A percentile compares a stretch with the other conserved stretches of the same genome.
phyloP scores from a whole-genome alignment of 305 asterid species.

The Petunia hybrid region DNA sequence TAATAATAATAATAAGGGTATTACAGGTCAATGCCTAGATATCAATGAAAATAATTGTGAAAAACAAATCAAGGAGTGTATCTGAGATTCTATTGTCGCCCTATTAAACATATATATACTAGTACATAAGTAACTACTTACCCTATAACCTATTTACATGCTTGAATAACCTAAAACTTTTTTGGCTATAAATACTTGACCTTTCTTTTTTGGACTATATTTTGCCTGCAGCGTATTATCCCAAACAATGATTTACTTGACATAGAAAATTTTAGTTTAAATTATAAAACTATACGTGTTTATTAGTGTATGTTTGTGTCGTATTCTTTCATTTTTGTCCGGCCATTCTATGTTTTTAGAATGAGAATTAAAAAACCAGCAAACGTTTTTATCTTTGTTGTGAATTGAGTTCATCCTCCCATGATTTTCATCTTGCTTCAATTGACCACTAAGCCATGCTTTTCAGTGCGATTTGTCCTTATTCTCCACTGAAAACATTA shows the following conservation, averaged over 20 bases:
- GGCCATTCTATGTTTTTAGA: too few species aligned
- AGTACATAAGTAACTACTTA: not conserved
- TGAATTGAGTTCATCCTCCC: too few species aligned
- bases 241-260: not conserved
- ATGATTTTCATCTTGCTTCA: too few species aligned
- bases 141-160: not conserved
- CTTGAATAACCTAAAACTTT: not conserved
- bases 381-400: too few species aligned
- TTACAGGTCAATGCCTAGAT: slow-evolving; percentile 25
- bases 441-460: too few species aligned
- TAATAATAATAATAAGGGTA: not conserved
- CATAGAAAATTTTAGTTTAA: not conserved
- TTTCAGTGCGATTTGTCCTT: too few species aligned
- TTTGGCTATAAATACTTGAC: not conserved
- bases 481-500: too few species aligned
- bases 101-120: not conserved
- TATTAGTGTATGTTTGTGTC: not conserved
- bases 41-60: slow-evolving; percentile 29
- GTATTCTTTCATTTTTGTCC: not conserved
- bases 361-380: too few species aligned
- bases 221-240: not conserved
- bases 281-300: not conserved
- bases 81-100: slow-evolving; percentile 31
- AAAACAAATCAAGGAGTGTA: slow-evolving; percentile 29
- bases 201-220: not conserved